A percentile compares a stretch with the other conserved stretches of the same genome.
phyloP scores from a whole-genome alignment of 345 rosid species.

The Rhodamnia argentea region DNA sequence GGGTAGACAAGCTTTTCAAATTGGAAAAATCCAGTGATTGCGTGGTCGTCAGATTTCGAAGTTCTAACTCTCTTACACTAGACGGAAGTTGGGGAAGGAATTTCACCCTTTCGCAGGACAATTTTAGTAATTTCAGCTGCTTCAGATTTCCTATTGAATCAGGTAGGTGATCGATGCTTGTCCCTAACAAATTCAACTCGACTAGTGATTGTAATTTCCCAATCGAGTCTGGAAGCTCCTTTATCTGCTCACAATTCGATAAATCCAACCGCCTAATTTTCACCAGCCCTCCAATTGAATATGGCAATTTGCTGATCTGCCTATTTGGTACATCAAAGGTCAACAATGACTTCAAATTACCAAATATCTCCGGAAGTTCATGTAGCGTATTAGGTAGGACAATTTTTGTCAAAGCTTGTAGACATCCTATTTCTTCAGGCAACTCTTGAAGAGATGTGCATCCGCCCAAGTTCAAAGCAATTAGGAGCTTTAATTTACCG shows the following conservation, averaged over 20 bases:
- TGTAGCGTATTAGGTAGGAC: no score
- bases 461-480: no score
- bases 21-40: not conserved
- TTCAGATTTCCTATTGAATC: not conserved
- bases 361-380: no score
- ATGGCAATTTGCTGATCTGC: no score
- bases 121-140: no score
- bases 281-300: not conserved
- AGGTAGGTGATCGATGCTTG: not conserved
- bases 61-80: not conserved
- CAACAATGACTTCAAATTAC: no score
- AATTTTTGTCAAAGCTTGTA: no score
- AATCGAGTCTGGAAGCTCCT: not conserved
- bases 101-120: rapidly evolving
- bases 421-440: no score
- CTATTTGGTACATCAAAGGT: no score
- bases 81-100: not conserved
- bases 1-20: not conserved
- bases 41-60: rapidly evolving
- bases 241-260: not conserved
- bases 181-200: not conserved
- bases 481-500: no score
- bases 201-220: not conserved
- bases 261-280: no score
- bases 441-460: no score